Evolutionary conservation across 345 rosid species (phyloP).

Genomic region (Leavenworthia alabamica): DNA sequence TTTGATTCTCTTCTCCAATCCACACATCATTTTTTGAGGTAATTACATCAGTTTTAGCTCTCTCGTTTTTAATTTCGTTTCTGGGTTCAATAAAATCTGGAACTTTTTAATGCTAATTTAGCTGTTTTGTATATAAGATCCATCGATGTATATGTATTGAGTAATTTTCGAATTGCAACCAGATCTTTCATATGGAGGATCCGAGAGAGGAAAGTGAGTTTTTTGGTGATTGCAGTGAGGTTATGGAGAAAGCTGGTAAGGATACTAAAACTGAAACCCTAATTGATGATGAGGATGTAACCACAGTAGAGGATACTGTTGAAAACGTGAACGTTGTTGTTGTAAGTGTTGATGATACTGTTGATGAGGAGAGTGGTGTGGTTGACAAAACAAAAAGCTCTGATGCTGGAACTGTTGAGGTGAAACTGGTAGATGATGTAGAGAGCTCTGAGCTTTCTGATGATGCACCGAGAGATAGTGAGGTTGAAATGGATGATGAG

Average conservation of each 20-base stretch:
- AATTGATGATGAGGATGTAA: conserved; percentile 6
- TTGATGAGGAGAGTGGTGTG: neutral
- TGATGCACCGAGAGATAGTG: neutral
- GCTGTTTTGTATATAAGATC: too few relatives aligned
- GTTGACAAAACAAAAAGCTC: neutral
- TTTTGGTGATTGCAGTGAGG: conserved; percentile 2
- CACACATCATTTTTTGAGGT: neutral
- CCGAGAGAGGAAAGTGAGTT: conserved; percentile 11
- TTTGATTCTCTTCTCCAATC: neutral
- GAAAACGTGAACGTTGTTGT: neutral
- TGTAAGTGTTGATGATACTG: neutral
- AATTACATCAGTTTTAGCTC: neutral
- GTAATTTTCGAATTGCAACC: neutral
- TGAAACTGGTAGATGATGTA: neutral
- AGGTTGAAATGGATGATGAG: neutral
- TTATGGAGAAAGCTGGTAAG: conserved; percentile 11
- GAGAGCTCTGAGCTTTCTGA: too few relatives aligned
- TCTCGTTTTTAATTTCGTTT: neutral
- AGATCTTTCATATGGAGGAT: conserved; percentile 15
- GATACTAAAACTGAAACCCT: conserved; percentile 18
- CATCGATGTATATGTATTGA: neutral
- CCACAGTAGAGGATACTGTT: neutral
- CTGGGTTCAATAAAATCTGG: neutral
- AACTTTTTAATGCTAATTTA: neutral
- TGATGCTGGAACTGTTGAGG: neutral